A percentile compares a stretch with the other conserved stretches of the same genome.
Conservation (phyloP, 225 moss, liverwort and hornwort genomes). For the Antitrichia curtipendula region DNA sequence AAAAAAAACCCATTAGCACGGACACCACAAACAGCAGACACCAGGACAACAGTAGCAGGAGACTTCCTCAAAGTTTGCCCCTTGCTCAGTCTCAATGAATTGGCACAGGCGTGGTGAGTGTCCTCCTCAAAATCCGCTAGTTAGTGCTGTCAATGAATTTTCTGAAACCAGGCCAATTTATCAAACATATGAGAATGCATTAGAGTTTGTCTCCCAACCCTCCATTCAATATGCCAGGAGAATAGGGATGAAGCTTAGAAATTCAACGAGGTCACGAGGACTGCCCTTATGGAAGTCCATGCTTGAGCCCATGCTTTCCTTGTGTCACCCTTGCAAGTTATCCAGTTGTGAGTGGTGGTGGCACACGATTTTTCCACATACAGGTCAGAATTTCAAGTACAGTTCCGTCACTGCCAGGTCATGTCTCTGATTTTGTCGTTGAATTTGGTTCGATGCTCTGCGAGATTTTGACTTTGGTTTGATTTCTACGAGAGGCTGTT, state of each 20-base stretch:
- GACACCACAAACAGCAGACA: conserved; percentile 7
- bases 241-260: neutral
- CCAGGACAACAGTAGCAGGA: neutral
- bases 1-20: neutral
- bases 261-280: neutral
- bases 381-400: neutral
- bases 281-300: neutral
- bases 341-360: neutral
- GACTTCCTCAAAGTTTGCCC: neutral
- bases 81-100: neutral
- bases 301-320: neutral
- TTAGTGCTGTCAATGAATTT: neutral
- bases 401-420: neutral
- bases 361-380: neutral
- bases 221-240: neutral
- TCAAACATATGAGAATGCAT: neutral
- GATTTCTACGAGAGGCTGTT: neutral
- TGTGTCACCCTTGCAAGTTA: neutral
- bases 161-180: neutral
- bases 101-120: neutral
- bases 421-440: neutral
- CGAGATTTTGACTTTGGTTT: neutral
- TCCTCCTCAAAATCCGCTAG: neutral
- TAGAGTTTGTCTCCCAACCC: neutral
- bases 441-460: neutral